Percentiles rank a stretch among this genome's conserved stretches.
These are phyloP conservation scores for Flammula alnicola DNA, from an alignment of 1,284 basidiomycete species.

Conservation along the genomic window DNA sequence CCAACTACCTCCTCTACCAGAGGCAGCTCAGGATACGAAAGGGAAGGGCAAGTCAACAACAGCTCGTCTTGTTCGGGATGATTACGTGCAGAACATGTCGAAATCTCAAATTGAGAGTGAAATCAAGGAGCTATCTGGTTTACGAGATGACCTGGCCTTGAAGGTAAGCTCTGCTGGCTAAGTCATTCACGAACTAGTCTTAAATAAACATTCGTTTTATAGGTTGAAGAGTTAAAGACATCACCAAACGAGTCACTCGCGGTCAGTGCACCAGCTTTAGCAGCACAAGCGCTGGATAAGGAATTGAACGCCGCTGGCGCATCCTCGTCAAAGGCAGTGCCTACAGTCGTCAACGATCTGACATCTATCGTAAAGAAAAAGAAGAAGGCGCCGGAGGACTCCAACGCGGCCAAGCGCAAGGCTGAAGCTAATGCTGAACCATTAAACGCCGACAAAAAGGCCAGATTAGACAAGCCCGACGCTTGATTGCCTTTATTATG, in stretches of 20 bases:
- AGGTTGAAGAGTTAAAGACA: constrained; percentile 88
- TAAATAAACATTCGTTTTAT: background rate
- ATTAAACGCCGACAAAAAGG: constrained; percentile 66
- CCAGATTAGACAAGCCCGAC: constrained; percentile 56
- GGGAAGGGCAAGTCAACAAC: constrained; percentile 68
- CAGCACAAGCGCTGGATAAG: constrained; percentile 69
- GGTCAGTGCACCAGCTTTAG: constrained; percentile 64
- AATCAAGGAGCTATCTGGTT: constrained; percentile 74
- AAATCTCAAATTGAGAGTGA: constrained; percentile 74
- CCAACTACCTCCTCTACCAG: constrained; percentile 37
- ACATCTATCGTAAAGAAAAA: constrained; percentile 87
- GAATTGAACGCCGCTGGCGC: constrained; percentile 54
- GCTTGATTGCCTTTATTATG: constrained; percentile 4
- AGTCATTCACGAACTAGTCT: background rate
- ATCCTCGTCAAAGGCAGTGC: constrained; percentile 26
- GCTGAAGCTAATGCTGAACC: constrained; percentile 60
- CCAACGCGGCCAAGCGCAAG: constrained; percentile 62
- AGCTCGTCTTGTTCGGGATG: constrained; percentile 49
- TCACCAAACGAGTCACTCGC: constrained; percentile 63
- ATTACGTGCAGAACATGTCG: constrained; percentile 62
- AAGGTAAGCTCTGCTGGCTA: constrained; percentile 56
- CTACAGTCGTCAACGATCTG: constrained; percentile 72
- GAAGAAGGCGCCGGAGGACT: constrained; percentile 48
- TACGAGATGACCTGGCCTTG: constrained; percentile 79
- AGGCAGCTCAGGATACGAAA: constrained; percentile 44